phyloP scores from a whole-genome alignment of 1,284 basidiomycete genomes.

The Trametes hirsuta region DNA sequence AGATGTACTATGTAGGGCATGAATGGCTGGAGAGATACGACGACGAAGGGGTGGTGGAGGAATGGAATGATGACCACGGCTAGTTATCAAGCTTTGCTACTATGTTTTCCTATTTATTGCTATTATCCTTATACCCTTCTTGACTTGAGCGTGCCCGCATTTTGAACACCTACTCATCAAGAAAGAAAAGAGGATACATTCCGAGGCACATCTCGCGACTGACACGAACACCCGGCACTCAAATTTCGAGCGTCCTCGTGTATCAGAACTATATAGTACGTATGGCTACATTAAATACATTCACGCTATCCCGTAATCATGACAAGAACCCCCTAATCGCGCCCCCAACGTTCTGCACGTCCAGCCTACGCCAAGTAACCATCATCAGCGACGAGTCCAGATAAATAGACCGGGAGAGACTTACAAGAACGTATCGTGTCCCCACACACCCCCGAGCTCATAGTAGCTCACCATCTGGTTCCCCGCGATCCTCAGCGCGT shows the following conservation, averaged over 20 bases:
- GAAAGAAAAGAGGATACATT: neutral
- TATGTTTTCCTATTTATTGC: no score
- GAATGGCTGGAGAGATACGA: no score
- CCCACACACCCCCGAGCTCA: conserved; percentile 98
- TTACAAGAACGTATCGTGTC: conserved; percentile 93
- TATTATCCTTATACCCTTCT: no score
- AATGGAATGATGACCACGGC: no score
- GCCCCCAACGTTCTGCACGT: conserved; percentile 78
- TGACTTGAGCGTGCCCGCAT: neutral
- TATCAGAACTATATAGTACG: neutral
- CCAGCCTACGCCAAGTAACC: conserved; percentile 47
- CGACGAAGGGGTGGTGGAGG: no score
- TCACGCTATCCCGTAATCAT: conserved; percentile 29
- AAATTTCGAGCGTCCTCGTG: neutral
- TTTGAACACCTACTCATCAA: neutral
- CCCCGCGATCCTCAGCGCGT: conserved; percentile 89
- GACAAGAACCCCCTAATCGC: conserved; percentile 79
- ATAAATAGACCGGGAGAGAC: conserved; percentile 26
- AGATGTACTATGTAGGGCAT: no score
- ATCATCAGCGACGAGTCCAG: neutral
- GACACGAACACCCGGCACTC: neutral
- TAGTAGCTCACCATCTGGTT: conserved; percentile 92
- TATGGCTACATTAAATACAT: conserved; percentile 2
- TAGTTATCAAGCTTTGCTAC: no score
- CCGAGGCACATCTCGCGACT: neutral